A percentile compares a stretch with the other conserved stretches of the same genome.
phyloP scores from a whole-genome alignment of 805 yeast genomes.

The Nakazawaea anatomiae region DNA sequence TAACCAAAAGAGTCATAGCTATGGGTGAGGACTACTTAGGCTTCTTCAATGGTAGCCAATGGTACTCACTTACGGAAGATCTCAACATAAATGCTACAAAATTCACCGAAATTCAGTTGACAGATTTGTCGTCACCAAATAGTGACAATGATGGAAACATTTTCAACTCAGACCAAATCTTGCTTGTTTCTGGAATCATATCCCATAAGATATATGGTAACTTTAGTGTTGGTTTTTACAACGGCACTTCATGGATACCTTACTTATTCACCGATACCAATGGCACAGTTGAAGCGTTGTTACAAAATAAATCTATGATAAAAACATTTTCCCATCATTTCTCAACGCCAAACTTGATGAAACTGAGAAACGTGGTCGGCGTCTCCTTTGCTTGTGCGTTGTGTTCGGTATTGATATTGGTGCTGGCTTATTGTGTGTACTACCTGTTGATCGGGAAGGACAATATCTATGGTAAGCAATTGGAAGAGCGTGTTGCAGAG shows the following conservation, averaged over 20 bases:
- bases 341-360: conserved; percentile 20
- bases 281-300: conserved; percentile 20
- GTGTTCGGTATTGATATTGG: conserved; percentile 37
- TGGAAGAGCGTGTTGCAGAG: conserved; percentile 53
- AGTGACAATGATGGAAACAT: conserved; percentile 23
- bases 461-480: conserved; percentile 34
- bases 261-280: conserved; percentile 38
- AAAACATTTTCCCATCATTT: not conserved
- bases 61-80: conserved; percentile 38
- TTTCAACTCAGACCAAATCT: conserved; percentile 36
- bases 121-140: conserved; percentile 21
- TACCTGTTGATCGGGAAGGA: conserved; percentile 30
- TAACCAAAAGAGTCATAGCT: conserved; percentile 35
- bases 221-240: conserved; percentile 56
- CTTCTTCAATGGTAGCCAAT: conserved; percentile 39
- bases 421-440: conserved; percentile 31
- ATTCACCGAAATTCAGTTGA: conserved; percentile 39
- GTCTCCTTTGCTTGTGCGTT: conserved; percentile 64
- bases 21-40: conserved; percentile 34
- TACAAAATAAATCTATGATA: conserved; percentile 24
- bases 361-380: conserved; percentile 61
- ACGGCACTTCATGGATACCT: conserved; percentile 68
- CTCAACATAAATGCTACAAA: conserved; percentile 24
- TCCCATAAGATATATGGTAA: conserved; percentile 44
- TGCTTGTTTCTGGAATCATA: conserved; percentile 57